Base-by-base conservation (phyloP, 2,329 filamentous ascomycete species). In the Aspergillus flavus region DNA sequence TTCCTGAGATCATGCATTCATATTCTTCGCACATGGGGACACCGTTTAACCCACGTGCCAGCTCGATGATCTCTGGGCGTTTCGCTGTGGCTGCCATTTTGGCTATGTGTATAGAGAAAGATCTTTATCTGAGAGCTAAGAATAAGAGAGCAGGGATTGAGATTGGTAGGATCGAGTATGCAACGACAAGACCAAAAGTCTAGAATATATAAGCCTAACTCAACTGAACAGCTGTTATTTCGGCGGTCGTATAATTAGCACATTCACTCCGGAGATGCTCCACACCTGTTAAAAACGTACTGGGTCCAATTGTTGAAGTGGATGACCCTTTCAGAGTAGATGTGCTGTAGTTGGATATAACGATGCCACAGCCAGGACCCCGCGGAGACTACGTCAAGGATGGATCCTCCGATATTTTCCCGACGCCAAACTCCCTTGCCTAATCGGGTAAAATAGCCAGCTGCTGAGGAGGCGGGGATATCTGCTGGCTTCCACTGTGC, bases 1-100 rank as follows among this genome's bases (percentile, higher is more conserved):
- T 77, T 10, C 75, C 75, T 1, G 75, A 77, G 52, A 77, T 70
- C 75, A 77, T 77, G 12, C 64, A 66, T 61, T 77, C 75, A 60
- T 75, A 77, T 28, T 77, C 71, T n/a, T 76, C 75, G 60, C 74
- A 74, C 66, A 71, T 62, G 6, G 73, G 74, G 0, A 72, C 66
- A 36, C 70, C 61, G 32, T 66, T 54, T 3, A 76, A 59, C 16
- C 58, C 65, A 23, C 69, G 72, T 16, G 75, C 72, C 39, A 76
- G 62, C 36, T 69, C 71, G 34, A 76, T 75, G 36, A 76, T 69
- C 23, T 77, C 74, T 0, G 69, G 66, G 5, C 70, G 64, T 67
- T 76, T 75, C 39, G 64, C 69, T 1, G 64, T 64, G 4, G 71
- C 68, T 21, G 75, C 70, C 21, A 58, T 55, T 46, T 21, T 57